Conservation (phyloP, 768 basidiomycete genomes). For the Serendipita vermifera region DNA sequence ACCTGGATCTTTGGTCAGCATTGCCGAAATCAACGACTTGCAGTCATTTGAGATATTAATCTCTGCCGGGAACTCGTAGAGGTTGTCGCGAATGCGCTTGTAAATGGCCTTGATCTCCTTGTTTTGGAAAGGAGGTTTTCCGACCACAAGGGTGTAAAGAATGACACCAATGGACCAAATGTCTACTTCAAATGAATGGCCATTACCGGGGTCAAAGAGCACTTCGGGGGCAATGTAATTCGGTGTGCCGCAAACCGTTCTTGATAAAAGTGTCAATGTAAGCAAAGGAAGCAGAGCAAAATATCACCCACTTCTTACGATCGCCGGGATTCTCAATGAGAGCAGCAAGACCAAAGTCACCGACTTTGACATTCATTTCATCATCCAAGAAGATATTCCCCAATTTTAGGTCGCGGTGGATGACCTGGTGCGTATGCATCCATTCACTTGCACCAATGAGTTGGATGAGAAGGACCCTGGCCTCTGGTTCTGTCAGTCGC, state of each 20-base stretch:
- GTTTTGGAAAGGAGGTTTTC: constrained; percentile 96
- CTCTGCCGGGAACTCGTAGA: constrained; percentile 82
- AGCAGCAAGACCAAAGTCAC: constrained; percentile 94
- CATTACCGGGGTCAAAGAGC: constrained; percentile 86
- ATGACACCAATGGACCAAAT: constrained; percentile 98
- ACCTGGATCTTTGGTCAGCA: constrained; percentile 71
- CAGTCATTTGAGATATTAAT: constrained; percentile 57
- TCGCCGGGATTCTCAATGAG: constrained; percentile 94
- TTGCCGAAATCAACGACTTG: constrained; percentile 64
- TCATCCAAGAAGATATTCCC: constrained; percentile 87
- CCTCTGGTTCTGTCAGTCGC: constrained; percentile 83
- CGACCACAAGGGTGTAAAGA: constrained; percentile 84
- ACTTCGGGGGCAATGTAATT: constrained; percentile 99
- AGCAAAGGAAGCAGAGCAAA: neutral
- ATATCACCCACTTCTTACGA: constrained; percentile 60
- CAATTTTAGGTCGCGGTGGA: constrained; percentile 93
- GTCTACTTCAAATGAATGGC: constrained; percentile 97
- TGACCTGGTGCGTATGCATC: constrained; percentile 94
- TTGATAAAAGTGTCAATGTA: constrained; percentile 18
- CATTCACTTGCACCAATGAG: constrained; percentile 93
- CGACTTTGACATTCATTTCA: constrained; percentile 92
- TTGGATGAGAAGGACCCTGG: constrained; percentile 86
- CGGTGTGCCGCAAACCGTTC: constrained; percentile 94
- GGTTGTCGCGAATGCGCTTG: constrained; percentile 85
- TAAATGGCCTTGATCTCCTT: constrained; percentile 96